Conservation (phyloP, 176 grass and related monocot genomes). For the Typha latifolia region DNA sequence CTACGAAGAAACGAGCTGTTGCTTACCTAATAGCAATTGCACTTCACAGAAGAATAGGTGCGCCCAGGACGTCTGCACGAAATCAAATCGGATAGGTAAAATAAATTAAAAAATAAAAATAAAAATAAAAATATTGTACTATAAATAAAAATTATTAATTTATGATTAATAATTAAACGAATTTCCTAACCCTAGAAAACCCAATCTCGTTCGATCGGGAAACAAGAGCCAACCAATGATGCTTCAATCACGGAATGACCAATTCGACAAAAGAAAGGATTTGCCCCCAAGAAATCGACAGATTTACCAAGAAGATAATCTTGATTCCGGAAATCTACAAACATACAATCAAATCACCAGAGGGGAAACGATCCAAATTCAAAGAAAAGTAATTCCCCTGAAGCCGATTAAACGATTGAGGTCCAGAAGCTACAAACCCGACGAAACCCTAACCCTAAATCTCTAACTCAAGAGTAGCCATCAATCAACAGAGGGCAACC, state of each 20-base stretch:
- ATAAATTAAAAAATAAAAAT: neutral
- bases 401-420: slow-evolving; percentile 12
- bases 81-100: neutral
- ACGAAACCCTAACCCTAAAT: slow-evolving; percentile 49
- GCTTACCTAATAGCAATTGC: neutral
- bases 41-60: neutral
- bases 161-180: neutral
- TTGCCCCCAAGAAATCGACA: neutral
- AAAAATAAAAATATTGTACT: neutral
- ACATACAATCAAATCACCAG: neutral
- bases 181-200: too few relatives aligned
- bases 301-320: neutral
- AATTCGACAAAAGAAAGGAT: neutral
- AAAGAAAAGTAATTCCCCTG: slow-evolving; percentile 2
- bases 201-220: too few relatives aligned
- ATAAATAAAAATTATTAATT: too few relatives aligned
- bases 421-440: neutral
- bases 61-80: neutral
- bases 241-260: neutral
- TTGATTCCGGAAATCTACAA: neutral
- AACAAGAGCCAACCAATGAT: neutral
- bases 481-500: neutral
- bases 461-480: neutral
- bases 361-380: neutral
- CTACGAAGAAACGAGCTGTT: neutral